These are phyloP conservation scores for Cercospora nicotianae DNA, from an alignment of 2,329 filamentous ascomycete species.

Conservation along the genomic window DNA sequence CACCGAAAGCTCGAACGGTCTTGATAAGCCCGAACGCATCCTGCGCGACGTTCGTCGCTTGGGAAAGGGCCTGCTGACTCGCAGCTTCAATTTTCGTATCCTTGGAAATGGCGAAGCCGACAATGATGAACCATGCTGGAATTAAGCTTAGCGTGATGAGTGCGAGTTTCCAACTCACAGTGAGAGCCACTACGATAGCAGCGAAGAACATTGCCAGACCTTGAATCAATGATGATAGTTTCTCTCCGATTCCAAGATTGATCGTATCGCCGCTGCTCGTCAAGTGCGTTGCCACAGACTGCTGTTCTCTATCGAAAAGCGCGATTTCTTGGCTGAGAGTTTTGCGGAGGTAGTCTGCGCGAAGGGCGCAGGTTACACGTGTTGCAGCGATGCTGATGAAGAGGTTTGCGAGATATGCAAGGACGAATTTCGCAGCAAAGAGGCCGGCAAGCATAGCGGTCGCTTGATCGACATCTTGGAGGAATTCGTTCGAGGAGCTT, in stretches of 20 bases:
- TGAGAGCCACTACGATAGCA: conserved; percentile 44
- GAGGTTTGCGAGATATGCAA: conserved; percentile 56
- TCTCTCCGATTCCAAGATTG: conserved; percentile 44
- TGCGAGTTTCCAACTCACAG: conserved; percentile 46
- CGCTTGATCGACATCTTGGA: conserved; percentile 48
- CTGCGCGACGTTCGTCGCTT: background rate
- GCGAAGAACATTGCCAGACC: conserved; percentile 41
- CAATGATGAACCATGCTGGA: conserved; percentile 43
- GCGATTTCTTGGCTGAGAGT: conserved; percentile 66
- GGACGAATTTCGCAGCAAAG: conserved; percentile 64
- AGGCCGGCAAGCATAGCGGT: conserved; percentile 37
- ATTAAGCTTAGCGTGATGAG: conserved; percentile 49
- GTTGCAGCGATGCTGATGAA: conserved; percentile 53
- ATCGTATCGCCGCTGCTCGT: conserved; percentile 37
- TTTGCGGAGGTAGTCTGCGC: conserved; percentile 64
- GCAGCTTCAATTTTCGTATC: conserved; percentile 40
- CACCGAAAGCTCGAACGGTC: background rate
- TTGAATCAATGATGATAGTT: conserved; percentile 38
- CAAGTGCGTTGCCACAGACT: conserved; percentile 33
- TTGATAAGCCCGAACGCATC: background rate
- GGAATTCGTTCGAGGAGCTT: background rate
- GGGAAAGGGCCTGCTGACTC: conserved; percentile 39
- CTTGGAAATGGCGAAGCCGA: conserved; percentile 37
- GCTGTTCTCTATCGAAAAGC: conserved; percentile 60
- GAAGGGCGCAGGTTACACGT: conserved; percentile 50